Evolutionary conservation across 2,329 filamentous ascomycete species (phyloP), one percentile per base, ranked within the genome.

Genomic region (Aureobasidium sp.): DNA sequence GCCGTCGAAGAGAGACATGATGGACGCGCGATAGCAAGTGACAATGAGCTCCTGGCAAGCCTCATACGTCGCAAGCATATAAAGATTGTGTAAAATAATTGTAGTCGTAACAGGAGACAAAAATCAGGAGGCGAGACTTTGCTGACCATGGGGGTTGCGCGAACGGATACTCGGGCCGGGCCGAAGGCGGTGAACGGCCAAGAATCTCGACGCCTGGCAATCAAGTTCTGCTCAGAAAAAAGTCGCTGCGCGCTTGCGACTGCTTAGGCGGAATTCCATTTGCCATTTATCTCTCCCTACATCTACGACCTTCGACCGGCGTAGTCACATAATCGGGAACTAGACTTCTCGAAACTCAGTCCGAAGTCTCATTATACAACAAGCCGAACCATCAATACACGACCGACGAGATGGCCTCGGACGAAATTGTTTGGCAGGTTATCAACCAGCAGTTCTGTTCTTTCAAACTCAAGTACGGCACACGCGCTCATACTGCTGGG

Each of bases 361-460:
- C 30, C 13, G 10, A 3, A 30, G 9, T 16, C 1, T 13, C 2
- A 21, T 16, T 3, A 21, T 13, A 55, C 21, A 32, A 21, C 7
- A 13, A 29, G 13, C 21, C 32, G 8, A 9, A 48, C n/a, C 34
- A 48, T n/a, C 9, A 39, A 47, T 10, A 13, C 4, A 34, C 13
- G 15, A 45, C 21, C 13, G 29, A 39, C 39, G 32, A 30, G 34
- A 95, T 94, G 89, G 86, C 90, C 63, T 95, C 91, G 65, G 93
- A 97, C 81, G 93, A 97, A 77, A 95, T 97, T 67, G 88, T 97
- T 66, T 99, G 94, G 94, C 87, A 92, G 74, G 90, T 97, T 62
- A 96, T 97, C 68, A 95, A 96, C 77, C 90, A 94, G 77, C 89
- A 93, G 73, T 95, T 94, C 74, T 97, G 94, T 79, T 87, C 89